phyloP scores from a whole-genome alignment of 495 filamentous ascomycete species.

The Penicillium samsonianum region DNA sequence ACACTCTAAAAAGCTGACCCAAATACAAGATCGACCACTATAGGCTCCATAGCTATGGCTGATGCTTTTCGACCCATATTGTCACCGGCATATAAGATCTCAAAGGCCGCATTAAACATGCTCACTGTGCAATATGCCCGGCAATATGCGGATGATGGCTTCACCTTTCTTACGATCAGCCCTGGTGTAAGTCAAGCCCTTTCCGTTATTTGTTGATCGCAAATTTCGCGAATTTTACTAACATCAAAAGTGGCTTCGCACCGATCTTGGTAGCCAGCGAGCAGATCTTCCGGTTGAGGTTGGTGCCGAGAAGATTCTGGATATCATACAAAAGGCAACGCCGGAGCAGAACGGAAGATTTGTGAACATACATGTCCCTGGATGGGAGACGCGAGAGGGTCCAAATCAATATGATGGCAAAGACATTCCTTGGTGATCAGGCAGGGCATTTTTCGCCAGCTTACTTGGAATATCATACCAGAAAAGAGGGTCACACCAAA shows the following conservation, averaged over 20 bases:
- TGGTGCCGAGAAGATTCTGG: constrained; percentile 46
- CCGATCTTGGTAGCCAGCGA: constrained; percentile 44
- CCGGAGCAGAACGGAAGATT: constrained; percentile 47
- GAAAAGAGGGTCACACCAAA: not conserved
- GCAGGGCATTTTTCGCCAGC: not conserved
- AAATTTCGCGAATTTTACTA: constrained; percentile 34
- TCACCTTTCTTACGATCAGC: constrained; percentile 46
- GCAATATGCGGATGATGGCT: constrained; percentile 41
- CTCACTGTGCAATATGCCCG: constrained; percentile 51
- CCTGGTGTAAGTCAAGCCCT: constrained; percentile 45
- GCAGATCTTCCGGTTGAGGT: constrained; percentile 48
- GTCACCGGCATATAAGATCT: constrained; percentile 51
- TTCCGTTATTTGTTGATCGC: not conserved
- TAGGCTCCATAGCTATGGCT: constrained; percentile 45
- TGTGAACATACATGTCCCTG: constrained; percentile 45
- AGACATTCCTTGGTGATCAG: constrained; percentile 35
- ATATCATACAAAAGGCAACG: constrained; percentile 42
- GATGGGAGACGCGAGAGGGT: constrained; percentile 41
- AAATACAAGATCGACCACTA: constrained; percentile 33
- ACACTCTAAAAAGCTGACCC: not conserved
- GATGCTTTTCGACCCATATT: constrained; percentile 22
- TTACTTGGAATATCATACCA: not conserved
- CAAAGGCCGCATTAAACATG: constrained; percentile 54
- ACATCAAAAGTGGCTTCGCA: constrained; percentile 48
- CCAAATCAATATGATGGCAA: constrained; percentile 41